Conservation (phyloP, 2,329 filamentous ascomycete genomes). For the Penicillium vulpinum region DNA sequence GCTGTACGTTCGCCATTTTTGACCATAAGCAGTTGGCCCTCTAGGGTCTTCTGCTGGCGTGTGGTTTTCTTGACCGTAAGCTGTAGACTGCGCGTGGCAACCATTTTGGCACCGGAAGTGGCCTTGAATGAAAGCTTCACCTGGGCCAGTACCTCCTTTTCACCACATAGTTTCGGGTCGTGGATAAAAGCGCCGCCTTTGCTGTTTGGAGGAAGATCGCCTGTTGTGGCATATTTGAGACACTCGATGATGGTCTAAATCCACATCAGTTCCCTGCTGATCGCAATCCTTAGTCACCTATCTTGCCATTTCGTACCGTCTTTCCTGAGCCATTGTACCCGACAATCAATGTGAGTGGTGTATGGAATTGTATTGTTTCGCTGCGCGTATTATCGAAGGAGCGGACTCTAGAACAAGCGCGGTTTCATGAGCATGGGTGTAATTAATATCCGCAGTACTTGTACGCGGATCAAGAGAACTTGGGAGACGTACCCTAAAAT, state of each 20-base stretch:
- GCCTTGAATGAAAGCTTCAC: slow-evolving; percentile 86
- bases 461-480: background rate
- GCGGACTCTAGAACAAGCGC: slow-evolving; percentile 57
- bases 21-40: slow-evolving; percentile 72
- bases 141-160: slow-evolving; percentile 86
- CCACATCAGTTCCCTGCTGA: slow-evolving; percentile 9
- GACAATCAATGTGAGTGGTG: slow-evolving; percentile 91
- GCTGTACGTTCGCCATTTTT: slow-evolving; percentile 77
- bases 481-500: slow-evolving; percentile 64
- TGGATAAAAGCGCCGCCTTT: slow-evolving; percentile 91
- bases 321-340: slow-evolving; percentile 97
- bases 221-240: slow-evolving; percentile 96
- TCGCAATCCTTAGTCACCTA: background rate
- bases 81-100: slow-evolving; percentile 80
- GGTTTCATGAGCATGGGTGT: slow-evolving; percentile 1
- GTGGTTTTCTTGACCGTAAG: slow-evolving; percentile 81
- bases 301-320: slow-evolving; percentile 58
- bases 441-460: slow-evolving; percentile 1
- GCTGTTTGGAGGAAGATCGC: slow-evolving; percentile 87
- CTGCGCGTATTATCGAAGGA: slow-evolving; percentile 76
- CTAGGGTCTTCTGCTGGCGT: slow-evolving; percentile 77
- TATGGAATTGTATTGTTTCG: slow-evolving; percentile 83
- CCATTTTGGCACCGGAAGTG: slow-evolving; percentile 75
- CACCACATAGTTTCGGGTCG: slow-evolving; percentile 83
- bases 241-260: slow-evolving; percentile 88